Percentiles rank a stretch among this genome's conserved stretches.
Conservation (phyloP, 305 asterid species). For the Fraxinus velutina region DNA sequence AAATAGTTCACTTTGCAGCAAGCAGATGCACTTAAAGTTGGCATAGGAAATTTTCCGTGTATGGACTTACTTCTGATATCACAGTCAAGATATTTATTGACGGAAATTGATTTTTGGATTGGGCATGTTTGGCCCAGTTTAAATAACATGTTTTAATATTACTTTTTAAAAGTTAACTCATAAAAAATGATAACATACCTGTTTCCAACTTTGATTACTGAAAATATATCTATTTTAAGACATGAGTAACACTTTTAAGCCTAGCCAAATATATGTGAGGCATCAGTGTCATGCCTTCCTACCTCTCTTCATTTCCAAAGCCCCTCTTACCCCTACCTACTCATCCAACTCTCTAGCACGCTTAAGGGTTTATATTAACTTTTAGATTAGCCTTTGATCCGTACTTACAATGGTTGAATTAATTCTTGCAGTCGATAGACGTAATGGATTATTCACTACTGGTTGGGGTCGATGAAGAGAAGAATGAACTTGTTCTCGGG, state of each 20-base stretch:
- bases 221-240: background rate
- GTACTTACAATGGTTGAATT: background rate
- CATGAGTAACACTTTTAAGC: background rate
- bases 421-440: conserved; percentile 52
- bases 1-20: background rate
- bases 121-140: background rate
- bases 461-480: conserved; percentile 68
- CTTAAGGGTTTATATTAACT: background rate
- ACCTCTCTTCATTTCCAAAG: background rate
- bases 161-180: background rate
- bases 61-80: background rate
- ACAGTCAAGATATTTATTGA: background rate
- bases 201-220: background rate
- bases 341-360: background rate
- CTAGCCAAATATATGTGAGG: background rate
- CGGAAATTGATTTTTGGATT: background rate
- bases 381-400: background rate
- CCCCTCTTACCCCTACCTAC: background rate
- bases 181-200: background rate
- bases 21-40: background rate
- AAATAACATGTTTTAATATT: background rate
- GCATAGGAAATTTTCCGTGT: background rate
- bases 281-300: background rate
- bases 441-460: conserved; percentile 77
- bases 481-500: conserved; percentile 71